Evolutionary conservation across 2,329 filamentous ascomycete species (phyloP).

Genomic region (Exserohilum rostratum): DNA sequence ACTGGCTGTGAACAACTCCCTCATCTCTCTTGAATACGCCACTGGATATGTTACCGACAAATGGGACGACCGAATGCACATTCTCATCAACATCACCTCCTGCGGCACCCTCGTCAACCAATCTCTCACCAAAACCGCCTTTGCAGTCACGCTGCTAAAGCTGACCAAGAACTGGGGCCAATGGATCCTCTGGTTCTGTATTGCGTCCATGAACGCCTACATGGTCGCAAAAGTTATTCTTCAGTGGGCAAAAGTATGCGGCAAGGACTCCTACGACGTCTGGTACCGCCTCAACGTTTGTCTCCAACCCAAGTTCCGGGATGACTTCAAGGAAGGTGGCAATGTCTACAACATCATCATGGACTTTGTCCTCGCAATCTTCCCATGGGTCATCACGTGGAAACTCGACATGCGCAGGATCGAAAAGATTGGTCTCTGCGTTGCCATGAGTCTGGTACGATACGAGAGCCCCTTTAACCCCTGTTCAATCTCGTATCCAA

Average conservation of each 20-base stretch:
- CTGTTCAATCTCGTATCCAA: neutral
- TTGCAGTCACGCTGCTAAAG: slow-evolving; percentile 50
- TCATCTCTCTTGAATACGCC: slow-evolving; percentile 57
- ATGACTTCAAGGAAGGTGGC: slow-evolving; percentile 58
- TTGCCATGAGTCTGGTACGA: slow-evolving; percentile 56
- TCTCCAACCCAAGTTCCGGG: slow-evolving; percentile 47
- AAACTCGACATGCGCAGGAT: slow-evolving; percentile 55
- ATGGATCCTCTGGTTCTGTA: slow-evolving; percentile 57
- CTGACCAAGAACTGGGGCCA: slow-evolving; percentile 55
- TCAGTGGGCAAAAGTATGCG: slow-evolving; percentile 58
- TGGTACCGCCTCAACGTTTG: slow-evolving; percentile 58
- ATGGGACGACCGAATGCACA: slow-evolving; percentile 61
- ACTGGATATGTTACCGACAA: slow-evolving; percentile 56
- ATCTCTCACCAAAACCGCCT: slow-evolving; percentile 47
- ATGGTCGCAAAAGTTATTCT: slow-evolving; percentile 58
- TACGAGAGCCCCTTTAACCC: too few species aligned
- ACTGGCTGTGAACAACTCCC: slow-evolving; percentile 52
- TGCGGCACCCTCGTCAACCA: slow-evolving; percentile 49
- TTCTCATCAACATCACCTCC: slow-evolving; percentile 56
- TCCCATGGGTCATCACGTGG: slow-evolving; percentile 59
- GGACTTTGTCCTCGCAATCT: slow-evolving; percentile 59
- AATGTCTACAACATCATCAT: slow-evolving; percentile 62
- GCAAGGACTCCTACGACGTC: slow-evolving; percentile 52
- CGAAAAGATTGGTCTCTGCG: slow-evolving; percentile 59
- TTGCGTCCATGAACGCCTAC: slow-evolving; percentile 56